Conservation (phyloP, 345 rosid species). For the Camelina laxa region DNA sequence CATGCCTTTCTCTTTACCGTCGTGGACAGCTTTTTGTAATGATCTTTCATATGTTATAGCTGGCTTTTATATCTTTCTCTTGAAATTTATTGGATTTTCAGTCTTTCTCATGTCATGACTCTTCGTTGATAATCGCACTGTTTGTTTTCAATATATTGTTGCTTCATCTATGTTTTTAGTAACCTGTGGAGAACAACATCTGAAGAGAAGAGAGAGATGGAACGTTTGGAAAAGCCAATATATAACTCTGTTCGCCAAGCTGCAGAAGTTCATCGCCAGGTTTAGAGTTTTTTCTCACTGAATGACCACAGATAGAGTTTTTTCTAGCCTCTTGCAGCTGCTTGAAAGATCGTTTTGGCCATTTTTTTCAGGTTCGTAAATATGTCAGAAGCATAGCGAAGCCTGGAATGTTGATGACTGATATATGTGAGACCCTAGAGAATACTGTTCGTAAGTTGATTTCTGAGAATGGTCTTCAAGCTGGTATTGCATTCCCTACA, state of each 20-base stretch:
- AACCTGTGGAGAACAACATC: constrained; percentile 95
- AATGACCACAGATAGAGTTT: not conserved
- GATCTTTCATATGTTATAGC: not conserved
- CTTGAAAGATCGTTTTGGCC: constrained; percentile 4
- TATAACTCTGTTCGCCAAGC: constrained; percentile 93
- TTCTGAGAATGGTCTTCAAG: constrained; percentile 91
- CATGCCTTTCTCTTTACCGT: not conserved
- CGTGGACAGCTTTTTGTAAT: not conserved
- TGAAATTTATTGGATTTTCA: not conserved
- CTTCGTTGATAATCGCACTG: not conserved
- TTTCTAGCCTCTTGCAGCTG: not conserved
- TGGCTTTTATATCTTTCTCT: not conserved
- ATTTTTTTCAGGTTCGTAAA: constrained; percentile 66
- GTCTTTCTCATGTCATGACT: constrained; percentile 1
- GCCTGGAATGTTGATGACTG: constrained; percentile 96
- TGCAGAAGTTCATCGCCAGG: constrained; percentile 99
- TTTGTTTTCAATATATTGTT: not conserved
- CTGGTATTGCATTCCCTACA: constrained; percentile 98
- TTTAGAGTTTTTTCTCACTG: constrained; percentile 12
- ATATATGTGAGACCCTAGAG: constrained; percentile 90
- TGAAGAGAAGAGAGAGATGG: constrained; percentile 94
- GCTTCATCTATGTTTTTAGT: constrained; percentile 48
- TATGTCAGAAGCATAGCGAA: constrained; percentile 78
- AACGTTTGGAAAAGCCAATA: constrained; percentile 82
- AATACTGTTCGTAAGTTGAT: constrained; percentile 87